A percentile compares a stretch with the other conserved stretches of the same genome.
These are phyloP conservation scores for Rhododendron vialii DNA, from an alignment of 148 eudicot genomes.

Conservation along the genomic window DNA sequence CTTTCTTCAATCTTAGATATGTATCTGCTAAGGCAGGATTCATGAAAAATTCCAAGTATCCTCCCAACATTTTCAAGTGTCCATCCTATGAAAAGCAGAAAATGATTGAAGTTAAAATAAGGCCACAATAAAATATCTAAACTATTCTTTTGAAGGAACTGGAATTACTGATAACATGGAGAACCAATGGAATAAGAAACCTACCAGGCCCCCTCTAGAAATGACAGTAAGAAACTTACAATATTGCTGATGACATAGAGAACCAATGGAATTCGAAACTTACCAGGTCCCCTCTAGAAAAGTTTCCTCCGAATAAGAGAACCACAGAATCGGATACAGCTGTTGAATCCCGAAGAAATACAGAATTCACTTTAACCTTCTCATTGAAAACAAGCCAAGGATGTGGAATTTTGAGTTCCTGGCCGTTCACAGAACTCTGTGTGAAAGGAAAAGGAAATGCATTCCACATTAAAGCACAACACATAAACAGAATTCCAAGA, in stretches of 20 bases:
- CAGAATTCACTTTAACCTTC: conserved; percentile 90
- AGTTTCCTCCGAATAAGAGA: conserved; percentile 77
- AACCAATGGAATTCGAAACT: conserved; percentile 12
- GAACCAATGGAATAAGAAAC: conserved; percentile 12
- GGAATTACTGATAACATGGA: not conserved
- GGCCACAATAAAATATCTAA: not conserved
- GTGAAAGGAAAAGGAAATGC: not conserved
- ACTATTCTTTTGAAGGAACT: not conserved
- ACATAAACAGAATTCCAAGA: not conserved
- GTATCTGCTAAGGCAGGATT: conserved; percentile 62
- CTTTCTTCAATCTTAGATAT: conserved; percentile 61
- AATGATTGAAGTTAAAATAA: not conserved
- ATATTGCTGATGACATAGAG: not conserved
- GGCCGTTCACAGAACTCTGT: conserved; percentile 89
- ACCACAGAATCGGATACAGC: conserved; percentile 87
- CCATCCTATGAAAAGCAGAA: conserved; percentile 56
- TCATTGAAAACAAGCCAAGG: conserved; percentile 99
- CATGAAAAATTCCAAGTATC: conserved; percentile 95
- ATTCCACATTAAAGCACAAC: not conserved
- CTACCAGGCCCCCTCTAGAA: conserved; percentile 62
- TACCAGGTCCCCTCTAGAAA: conserved; percentile 69
- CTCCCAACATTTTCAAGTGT: conserved; percentile 90
- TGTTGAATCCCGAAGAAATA: conserved; percentile 87
- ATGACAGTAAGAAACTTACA: conserved; percentile 5
- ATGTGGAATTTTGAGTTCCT: conserved; percentile 62